These are phyloP conservation scores for Oxyria digyna DNA, from an alignment of 148 eudicot species.

Conservation along the genomic window DNA sequence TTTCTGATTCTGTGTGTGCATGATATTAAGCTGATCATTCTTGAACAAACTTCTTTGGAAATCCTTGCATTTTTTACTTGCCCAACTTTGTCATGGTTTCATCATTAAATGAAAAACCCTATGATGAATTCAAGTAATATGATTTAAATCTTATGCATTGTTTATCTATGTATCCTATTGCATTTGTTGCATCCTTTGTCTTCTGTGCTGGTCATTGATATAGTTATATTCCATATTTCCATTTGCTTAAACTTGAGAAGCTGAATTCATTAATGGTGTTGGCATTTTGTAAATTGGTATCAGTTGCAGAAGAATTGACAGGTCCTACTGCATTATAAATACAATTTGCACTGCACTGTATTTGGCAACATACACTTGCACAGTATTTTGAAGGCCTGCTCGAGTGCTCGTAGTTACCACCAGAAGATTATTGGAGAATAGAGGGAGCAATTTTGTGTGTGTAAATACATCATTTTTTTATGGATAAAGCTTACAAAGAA, in stretches of 20 bases:
- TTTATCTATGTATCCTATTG: neutral
- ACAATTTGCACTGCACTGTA: neutral
- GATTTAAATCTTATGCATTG: too few species aligned
- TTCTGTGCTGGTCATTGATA: neutral
- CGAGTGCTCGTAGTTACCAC: neutral
- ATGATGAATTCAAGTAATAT: neutral
- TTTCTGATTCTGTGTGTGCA: neutral
- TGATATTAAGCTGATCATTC: neutral
- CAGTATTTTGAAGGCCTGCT: neutral
- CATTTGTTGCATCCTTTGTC: neutral
- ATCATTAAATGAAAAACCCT: neutral
- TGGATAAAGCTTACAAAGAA: neutral
- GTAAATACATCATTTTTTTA: neutral
- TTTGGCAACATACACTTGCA: neutral
- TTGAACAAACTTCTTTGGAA: too few species aligned
- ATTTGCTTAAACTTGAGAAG: neutral
- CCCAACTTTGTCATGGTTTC: neutral
- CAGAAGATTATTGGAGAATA: neutral
- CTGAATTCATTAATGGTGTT: neutral
- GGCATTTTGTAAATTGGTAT: neutral
- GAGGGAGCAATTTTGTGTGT: neutral
- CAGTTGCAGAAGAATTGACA: conserved; percentile 2
- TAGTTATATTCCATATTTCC: neutral
- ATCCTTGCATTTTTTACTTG: neutral
- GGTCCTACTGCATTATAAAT: neutral